These are phyloP conservation scores for Podila minutissima DNA, from an alignment of 192 early-diverging fungal species.

Conservation along the genomic window DNA sequence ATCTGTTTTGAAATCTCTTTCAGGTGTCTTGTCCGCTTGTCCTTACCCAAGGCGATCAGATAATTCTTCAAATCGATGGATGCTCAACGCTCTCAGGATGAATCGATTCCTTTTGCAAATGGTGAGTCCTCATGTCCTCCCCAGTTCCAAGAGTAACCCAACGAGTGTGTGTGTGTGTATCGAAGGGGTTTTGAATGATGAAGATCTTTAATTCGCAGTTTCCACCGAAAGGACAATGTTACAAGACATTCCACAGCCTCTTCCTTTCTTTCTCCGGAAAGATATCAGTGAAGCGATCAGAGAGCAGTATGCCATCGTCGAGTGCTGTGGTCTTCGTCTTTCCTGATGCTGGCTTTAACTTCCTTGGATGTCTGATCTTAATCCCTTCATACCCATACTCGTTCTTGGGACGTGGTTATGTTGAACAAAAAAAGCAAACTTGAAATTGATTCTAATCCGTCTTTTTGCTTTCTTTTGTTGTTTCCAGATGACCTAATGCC, in stretches of 20 bases:
- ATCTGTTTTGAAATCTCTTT: not conserved
- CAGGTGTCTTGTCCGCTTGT: no score
- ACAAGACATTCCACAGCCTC: constrained; percentile 29
- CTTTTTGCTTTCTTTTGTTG: not conserved
- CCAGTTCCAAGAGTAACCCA: not conserved
- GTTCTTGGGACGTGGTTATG: not conserved
- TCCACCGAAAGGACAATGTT: constrained; percentile 54
- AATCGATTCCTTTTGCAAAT: not conserved
- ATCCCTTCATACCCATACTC: not conserved
- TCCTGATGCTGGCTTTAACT: constrained; percentile 48
- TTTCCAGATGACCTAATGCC: not conserved
- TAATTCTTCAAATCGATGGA: no score
- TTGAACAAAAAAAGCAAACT: not conserved
- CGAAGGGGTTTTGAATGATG: constrained; percentile 34
- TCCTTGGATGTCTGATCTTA: constrained; percentile 54
- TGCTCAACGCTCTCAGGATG: not conserved
- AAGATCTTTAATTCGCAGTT: constrained; percentile 51
- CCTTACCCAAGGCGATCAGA: no score
- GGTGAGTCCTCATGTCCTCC: not conserved
- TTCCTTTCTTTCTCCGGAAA: constrained; percentile 17
- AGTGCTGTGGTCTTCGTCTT: constrained; percentile 36
- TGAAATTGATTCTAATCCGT: not conserved
- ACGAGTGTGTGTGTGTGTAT: not conserved
- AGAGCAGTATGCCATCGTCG: constrained; percentile 57
- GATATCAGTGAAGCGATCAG: constrained; percentile 51